Conservation (phyloP, 805 yeast genomes). For the Lachancea kluyveri region DNA sequence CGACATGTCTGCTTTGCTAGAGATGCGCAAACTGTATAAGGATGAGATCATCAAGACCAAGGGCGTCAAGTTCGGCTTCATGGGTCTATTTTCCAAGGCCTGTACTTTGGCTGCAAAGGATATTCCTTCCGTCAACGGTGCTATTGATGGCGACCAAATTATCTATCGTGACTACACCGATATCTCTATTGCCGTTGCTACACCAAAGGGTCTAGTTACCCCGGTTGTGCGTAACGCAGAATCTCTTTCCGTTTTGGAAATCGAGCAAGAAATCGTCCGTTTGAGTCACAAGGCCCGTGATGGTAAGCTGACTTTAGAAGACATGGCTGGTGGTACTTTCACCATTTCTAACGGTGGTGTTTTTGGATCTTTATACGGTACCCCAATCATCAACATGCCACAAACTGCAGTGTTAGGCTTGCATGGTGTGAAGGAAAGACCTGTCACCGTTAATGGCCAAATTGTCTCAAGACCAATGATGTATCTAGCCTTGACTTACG, state of each 20-base stretch:
- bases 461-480: slow-evolving; percentile 98
- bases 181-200: slow-evolving; percentile 94
- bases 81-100: slow-evolving; percentile 98
- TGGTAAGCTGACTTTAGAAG: slow-evolving; percentile 92
- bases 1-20: slow-evolving; percentile 88
- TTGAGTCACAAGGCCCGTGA: slow-evolving; percentile 94
- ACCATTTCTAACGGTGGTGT: slow-evolving; percentile 99
- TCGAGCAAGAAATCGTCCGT: slow-evolving; percentile 76
- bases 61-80: slow-evolving; percentile 94
- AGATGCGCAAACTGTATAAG: slow-evolving; percentile 93
- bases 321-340: slow-evolving; percentile 99
- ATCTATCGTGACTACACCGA: slow-evolving; percentile 96
- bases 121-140: slow-evolving; percentile 90
- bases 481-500: slow-evolving; percentile 98
- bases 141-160: slow-evolving; percentile 90
- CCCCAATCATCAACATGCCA: slow-evolving; percentile 97
- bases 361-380: slow-evolving; percentile 94
- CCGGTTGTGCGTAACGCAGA: slow-evolving; percentile 98
- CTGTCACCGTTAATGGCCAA: slow-evolving; percentile 94
- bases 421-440: slow-evolving; percentile 96
- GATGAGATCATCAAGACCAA: slow-evolving; percentile 92
- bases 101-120: slow-evolving; percentile 88
- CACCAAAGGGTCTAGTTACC: slow-evolving; percentile 98
- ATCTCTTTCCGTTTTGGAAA: slow-evolving; percentile 77
- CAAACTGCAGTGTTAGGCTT: slow-evolving; percentile 97